Evolutionary conservation across 106 monocot species (phyloP).

Genomic region (Dioscorea zingiberensis): DNA sequence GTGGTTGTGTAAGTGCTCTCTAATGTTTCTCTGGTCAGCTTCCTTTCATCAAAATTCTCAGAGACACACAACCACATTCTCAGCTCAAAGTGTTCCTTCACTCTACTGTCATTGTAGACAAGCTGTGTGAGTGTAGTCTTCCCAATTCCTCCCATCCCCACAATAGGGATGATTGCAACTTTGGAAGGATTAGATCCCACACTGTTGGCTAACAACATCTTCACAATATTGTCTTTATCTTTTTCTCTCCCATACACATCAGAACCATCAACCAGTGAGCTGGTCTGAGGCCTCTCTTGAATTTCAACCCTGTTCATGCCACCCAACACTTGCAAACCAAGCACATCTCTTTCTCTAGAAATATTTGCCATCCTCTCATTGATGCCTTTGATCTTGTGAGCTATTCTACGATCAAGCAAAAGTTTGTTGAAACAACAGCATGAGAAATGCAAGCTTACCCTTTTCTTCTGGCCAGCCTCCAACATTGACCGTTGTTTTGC

Average conservation of each 20-base stretch:
- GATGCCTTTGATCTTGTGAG: background rate
- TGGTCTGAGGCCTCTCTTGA: slow-evolving; percentile 12
- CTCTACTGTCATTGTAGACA: slow-evolving; percentile 31
- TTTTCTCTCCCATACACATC: slow-evolving; percentile 18
- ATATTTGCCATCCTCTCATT: slow-evolving; percentile 23
- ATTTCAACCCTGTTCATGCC: slow-evolving; percentile 6
- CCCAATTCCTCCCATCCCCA: slow-evolving; percentile 43
- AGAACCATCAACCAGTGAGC: slow-evolving; percentile 13
- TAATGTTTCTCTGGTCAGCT: slow-evolving; percentile 36
- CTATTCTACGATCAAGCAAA: background rate
- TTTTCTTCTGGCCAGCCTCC: background rate
- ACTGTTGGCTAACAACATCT: slow-evolving; percentile 8
- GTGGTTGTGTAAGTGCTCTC: slow-evolving; percentile 13
- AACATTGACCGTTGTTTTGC: background rate
- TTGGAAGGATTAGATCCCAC: background rate
- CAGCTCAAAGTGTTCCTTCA: slow-evolving; percentile 31
- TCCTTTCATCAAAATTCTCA: slow-evolving; percentile 36
- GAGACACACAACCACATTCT: slow-evolving; percentile 40
- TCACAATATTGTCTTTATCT: slow-evolving; percentile 21
- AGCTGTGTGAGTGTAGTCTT: slow-evolving; percentile 39
- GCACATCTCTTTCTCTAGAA: slow-evolving; percentile 22
- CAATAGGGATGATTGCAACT: slow-evolving; percentile 20
- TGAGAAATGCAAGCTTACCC: background rate
- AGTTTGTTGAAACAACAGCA: background rate
- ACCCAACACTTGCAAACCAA: slow-evolving; percentile 20